Percentiles rank a stretch among this genome's conserved stretches.
Conservation (phyloP, 768 basidiomycete species). For the Suillus bovinus region DNA sequence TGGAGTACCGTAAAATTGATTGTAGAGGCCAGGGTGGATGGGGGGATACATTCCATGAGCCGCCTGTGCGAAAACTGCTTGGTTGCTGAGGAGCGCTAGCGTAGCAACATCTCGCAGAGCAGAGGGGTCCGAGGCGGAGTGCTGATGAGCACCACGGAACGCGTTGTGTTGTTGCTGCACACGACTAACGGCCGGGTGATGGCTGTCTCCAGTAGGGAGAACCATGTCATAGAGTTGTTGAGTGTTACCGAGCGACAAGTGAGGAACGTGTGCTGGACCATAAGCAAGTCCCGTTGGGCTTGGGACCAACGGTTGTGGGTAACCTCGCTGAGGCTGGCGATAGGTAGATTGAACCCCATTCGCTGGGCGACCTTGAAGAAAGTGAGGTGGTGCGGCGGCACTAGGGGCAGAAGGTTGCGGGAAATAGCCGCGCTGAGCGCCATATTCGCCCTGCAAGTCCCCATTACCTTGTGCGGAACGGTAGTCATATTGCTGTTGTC, state of each 20-base stretch:
- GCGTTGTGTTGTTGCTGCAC: conserved; percentile 78
- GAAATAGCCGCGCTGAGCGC: conserved; percentile 55
- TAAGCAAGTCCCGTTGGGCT: conserved; percentile 57
- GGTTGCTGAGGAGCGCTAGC: conserved; percentile 61
- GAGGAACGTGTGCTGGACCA: conserved; percentile 55
- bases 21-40: conserved; percentile 63
- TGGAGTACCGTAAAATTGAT: conserved; percentile 65
- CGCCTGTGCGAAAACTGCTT: conserved; percentile 45
- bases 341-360: conserved; percentile 52
- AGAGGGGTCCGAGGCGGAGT: conserved; percentile 82
- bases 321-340: conserved; percentile 61
- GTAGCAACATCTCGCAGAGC: conserved; percentile 69
- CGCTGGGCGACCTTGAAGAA: conserved; percentile 50
- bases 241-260: conserved; percentile 70
- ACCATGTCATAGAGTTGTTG: conserved; percentile 85
- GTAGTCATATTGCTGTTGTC: conserved; percentile 54
- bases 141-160: conserved; percentile 76
- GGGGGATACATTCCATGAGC: conserved; percentile 59
- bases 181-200: conserved; percentile 66
- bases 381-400: conserved; percentile 45
- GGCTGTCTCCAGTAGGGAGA: conserved; percentile 49
- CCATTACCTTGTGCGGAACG: conserved; percentile 38
- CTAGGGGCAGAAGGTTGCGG: conserved; percentile 41
- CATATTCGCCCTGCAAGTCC: conserved; percentile 51
- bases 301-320: conserved; percentile 54